These are phyloP conservation scores for Pichia scutulata DNA, from an alignment of 805 yeast genomes.

Conservation along the genomic window DNA sequence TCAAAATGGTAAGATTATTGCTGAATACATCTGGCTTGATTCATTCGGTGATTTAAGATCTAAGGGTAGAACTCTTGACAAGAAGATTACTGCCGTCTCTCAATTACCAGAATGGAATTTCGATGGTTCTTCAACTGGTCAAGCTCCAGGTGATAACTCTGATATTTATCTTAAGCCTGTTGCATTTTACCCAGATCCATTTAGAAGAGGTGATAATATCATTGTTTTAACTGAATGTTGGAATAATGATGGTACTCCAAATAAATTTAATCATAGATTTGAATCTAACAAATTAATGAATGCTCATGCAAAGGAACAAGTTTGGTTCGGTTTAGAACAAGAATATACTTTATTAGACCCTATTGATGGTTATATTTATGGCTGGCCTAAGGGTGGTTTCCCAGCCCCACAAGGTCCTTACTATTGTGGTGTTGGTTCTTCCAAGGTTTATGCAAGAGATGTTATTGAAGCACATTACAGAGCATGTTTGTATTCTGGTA, in stretches of 20 bases:
- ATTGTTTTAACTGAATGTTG: conserved; percentile 94
- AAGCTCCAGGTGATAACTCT: conserved; percentile 97
- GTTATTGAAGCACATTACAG: conserved; percentile 98
- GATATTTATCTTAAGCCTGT: conserved; percentile 95
- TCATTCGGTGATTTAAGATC: conserved; percentile 87
- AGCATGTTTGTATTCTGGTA: conserved; percentile 92
- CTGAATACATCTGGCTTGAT: conserved; percentile 98
- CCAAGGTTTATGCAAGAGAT: conserved; percentile 96
- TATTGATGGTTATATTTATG: conserved; percentile 73
- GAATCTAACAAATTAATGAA: conserved; percentile 92
- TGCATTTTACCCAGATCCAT: conserved; percentile 91
- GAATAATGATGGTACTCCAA: conserved; percentile 98
- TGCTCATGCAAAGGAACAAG: conserved; percentile 75
- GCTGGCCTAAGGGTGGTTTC: conserved; percentile 99
- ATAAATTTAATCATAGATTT: conserved; percentile 96
- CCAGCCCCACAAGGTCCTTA: conserved; percentile 99
- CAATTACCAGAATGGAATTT: conserved; percentile 99
- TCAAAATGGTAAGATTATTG: conserved; percentile 81
- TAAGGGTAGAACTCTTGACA: conserved; percentile 80
- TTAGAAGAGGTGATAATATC: conserved; percentile 96
- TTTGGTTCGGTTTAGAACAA: conserved; percentile 99
- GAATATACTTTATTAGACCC: conserved; percentile 96
- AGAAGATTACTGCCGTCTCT: conserved; percentile 61
- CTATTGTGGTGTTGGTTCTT: conserved; percentile 99
- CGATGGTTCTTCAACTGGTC: conserved; percentile 97